Base-by-base conservation (phyloP, 805 yeast species). In the Komagataella phaffii region DNA sequence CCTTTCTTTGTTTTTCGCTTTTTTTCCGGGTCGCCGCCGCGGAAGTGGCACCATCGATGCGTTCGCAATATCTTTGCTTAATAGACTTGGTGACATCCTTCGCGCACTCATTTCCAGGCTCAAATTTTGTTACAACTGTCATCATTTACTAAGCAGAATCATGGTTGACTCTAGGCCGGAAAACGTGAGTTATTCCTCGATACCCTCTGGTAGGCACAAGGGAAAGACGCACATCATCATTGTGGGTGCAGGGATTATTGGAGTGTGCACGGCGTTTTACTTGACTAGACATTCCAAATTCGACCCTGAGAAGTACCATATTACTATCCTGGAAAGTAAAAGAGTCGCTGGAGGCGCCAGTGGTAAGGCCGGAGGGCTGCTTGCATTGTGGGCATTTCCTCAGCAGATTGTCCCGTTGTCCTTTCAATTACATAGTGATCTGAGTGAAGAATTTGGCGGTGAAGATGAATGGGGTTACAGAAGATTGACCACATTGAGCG, bases 331-430 rank as follows among this genome's bases (percentile, higher is more conserved):
- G 12, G 99, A 91, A 65, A 81, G 91, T 50, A 88, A 87, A 55
- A 74, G 96, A 59, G 95, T 95, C 5, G 99, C 98, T 0, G 95
- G 96, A 50, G 98, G 96, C 49, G 98, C 99, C 17, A 79, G 88
- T 46, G 99, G 99, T 52, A 93, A 91, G 61, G 98, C 99, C 6
- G 99, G 98, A 47, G 99, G 99, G 0, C 72, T 91, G 49, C 68
- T 91, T 50, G 97, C 98, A 1, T 75, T 86, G 19, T 90, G 97
- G 95, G 98, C 98, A 0, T 93, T 93, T 66, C 99, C 99, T 0
- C 89, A 85, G 59, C 96, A 88, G 64, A 80, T 91, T 50, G 98
- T 89, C 6, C 93, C 96, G 0, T 71, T 91, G 51, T 83, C 95
- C 49, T 93, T 89, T 68, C 77, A 79, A 56, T 73, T 91, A 55